Conservation (phyloP, 2,329 filamentous ascomycete genomes). For the Botrytis squamosa region DNA sequence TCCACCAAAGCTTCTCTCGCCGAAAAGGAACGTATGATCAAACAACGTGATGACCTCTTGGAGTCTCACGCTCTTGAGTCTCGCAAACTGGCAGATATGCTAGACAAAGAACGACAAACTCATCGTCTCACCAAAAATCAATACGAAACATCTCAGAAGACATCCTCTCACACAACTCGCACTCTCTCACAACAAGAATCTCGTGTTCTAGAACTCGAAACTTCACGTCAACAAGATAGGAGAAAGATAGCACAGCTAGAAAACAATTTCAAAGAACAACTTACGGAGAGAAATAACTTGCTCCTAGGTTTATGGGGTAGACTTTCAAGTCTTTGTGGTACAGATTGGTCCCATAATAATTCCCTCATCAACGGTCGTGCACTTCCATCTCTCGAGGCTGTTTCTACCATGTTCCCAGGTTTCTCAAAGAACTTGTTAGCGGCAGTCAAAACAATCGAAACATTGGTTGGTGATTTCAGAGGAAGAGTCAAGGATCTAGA, state of each 20-base stretch:
- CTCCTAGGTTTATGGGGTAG: conserved; percentile 88
- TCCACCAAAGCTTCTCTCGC: conserved; percentile 70
- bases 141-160: conserved; percentile 85
- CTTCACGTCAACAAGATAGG: conserved; percentile 72
- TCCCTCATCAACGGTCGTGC: conserved; percentile 83
- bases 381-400: conserved; percentile 78
- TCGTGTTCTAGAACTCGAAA: conserved; percentile 82
- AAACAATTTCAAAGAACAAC: conserved; percentile 77
- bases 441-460: conserved; percentile 84
- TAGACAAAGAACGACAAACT: conserved; percentile 84
- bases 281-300: conserved; percentile 84
- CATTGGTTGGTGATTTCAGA: conserved; percentile 74
- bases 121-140: conserved; percentile 85
- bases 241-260: conserved; percentile 73
- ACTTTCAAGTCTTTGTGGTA: conserved; percentile 79
- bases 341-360: conserved; percentile 89
- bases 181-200: conserved; percentile 83
- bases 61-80: conserved; percentile 87
- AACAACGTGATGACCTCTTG: conserved; percentile 82
- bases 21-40: conserved; percentile 90
- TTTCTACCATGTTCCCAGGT: conserved; percentile 79
- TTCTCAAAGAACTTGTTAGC: conserved; percentile 88
- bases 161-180: conserved; percentile 80
- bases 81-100: conserved; percentile 77
- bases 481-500: conserved; percentile 81